Conservation (phyloP, 1,284 basidiomycete species). For the Ganoderma meredithae region DNA sequence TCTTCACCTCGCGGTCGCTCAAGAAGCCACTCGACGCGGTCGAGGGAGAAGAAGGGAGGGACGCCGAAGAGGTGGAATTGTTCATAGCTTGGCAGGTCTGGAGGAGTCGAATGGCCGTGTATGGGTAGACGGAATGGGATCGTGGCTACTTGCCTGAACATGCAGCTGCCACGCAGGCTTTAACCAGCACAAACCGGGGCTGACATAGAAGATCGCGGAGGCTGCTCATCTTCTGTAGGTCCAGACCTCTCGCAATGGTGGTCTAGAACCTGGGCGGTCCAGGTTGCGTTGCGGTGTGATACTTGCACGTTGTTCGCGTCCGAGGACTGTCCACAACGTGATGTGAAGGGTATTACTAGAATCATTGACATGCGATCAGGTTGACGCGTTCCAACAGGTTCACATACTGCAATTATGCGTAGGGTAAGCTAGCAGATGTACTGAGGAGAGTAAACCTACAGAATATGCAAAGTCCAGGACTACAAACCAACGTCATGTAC, state of each 20-base stretch:
- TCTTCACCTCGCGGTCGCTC: conserved; percentile 24
- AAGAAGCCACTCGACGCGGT: conserved; percentile 6
- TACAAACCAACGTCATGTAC: background rate
- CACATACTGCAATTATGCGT: background rate
- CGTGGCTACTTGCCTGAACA: background rate
- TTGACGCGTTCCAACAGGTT: conserved; percentile 1
- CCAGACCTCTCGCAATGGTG: background rate
- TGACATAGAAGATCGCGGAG: background rate
- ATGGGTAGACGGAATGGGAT: background rate
- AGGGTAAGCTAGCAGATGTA: background rate
- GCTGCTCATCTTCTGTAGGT: background rate
- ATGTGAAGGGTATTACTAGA: background rate
- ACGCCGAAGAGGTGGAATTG: conserved; percentile 2
- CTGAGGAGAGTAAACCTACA: background rate
- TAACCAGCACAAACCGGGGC: background rate
- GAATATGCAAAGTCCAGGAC: background rate
- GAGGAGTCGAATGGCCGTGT: background rate
- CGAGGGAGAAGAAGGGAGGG: conserved; percentile 15
- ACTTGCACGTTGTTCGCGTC: background rate
- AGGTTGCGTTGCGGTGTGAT: background rate
- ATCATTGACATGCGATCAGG: background rate
- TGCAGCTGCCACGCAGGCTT: background rate
- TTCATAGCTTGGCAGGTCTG: background rate
- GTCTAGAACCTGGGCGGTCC: background rate
- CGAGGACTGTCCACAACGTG: background rate